Base-by-base conservation (phyloP, 2,329 filamentous ascomycete species). In the Neophaeococcomyces mojaviensis region DNA sequence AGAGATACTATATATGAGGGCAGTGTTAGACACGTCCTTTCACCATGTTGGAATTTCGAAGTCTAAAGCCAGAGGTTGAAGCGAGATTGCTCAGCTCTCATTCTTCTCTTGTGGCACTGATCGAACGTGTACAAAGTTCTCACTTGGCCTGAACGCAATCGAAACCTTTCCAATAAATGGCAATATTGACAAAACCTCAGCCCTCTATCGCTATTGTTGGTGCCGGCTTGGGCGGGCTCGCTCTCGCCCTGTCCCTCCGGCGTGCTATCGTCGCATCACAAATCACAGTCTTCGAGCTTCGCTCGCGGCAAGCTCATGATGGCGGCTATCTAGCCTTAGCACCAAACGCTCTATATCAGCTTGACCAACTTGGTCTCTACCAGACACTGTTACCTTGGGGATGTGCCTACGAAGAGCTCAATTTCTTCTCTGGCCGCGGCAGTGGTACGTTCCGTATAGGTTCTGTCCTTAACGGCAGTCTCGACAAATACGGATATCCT, bases 271-370 rank as follows among this genome's bases (percentile, higher is more conserved):
- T 81, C 28, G 52, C 64, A 3, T 67, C 62, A 50, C 70, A 61
- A 3, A 60, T 80, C 40, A 28, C 24, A 10, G 10, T 28, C 24
- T 79, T 77, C 49, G 77, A 80, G 47, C 62, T 66, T n/a, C 68
- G 72, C 8, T 49, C 61, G 1, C 62, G 65, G 0, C 61, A 68
- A 1, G 64, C 69, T 1, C 65, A 72, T 46, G 70, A 71, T n/a
- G 73, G 73, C 16, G 77, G 77, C 4, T 75, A 72, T 1, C 64
- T 81, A 19, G 76, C 78, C 68, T 68, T 81, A 3, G 77, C 76
- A 0, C 77, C 78, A 5, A 81, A 80, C 43, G 74, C 76, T 0
- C 67, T 81, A 1, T 66, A 68, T 3, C 64, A 78, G 28, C 66
- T 81, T 0, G 71, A 79, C 49, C 58, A 55, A 0, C 58, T 80